phyloP scores from a whole-genome alignment of 2,329 filamentous ascomycete species.

The Sporothrix inflata region DNA sequence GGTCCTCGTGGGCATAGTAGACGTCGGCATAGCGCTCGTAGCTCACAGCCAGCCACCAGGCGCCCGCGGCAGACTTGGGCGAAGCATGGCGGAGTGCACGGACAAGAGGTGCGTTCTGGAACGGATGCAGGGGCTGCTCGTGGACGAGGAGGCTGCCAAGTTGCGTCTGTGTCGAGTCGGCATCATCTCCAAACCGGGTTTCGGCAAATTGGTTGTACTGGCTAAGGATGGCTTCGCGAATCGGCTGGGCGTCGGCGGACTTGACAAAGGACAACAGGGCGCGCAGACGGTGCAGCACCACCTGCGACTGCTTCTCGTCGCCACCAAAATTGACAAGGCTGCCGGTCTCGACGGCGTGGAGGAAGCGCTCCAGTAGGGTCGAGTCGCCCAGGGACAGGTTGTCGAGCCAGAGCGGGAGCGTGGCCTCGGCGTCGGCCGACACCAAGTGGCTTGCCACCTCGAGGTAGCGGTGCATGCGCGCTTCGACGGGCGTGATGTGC shows the following conservation, averaged over 20 bases:
- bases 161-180: not conserved
- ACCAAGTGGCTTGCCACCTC: conserved; percentile 43
- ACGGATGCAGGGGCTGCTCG: conserved; percentile 59
- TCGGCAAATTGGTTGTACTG: conserved; percentile 35
- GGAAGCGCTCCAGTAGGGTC: conserved; percentile 41
- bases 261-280: conserved; percentile 37
- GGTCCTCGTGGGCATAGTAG: conserved; percentile 45
- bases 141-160: conserved; percentile 13
- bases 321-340: not conserved
- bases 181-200: not conserved
- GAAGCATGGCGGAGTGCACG: conserved; percentile 44
- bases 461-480: conserved; percentile 53
- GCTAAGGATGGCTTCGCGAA: conserved; percentile 42
- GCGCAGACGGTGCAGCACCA: conserved; percentile 28
- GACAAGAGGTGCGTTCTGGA: conserved; percentile 61
- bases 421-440: conserved; percentile 34
- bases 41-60: conserved; percentile 55
- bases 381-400: conserved; percentile 54
- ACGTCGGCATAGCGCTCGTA: conserved; percentile 57
- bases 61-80: not conserved
- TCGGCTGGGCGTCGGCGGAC: conserved; percentile 40
- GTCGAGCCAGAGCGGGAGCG: conserved; percentile 50
- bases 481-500: conserved; percentile 54
- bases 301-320: not conserved
- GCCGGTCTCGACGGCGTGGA: conserved; percentile 18